Base-by-base conservation (phyloP, 2,329 filamentous ascomycete species). In the Achaetomium macrosporum region DNA sequence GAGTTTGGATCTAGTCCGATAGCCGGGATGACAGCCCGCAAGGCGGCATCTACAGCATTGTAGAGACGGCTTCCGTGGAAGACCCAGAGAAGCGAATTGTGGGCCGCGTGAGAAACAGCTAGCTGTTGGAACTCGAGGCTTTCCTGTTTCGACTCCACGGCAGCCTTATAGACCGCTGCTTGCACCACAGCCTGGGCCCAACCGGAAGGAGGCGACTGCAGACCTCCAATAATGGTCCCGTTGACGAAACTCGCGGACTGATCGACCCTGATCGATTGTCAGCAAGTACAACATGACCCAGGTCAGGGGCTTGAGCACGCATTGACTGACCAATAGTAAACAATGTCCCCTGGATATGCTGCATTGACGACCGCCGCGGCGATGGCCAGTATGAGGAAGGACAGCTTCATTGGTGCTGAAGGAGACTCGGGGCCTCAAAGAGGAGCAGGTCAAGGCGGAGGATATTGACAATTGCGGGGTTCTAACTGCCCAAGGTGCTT, bases 51-150 rank as follows among this genome's bases (percentile, higher is more conserved):
- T 6, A 53, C 53, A 5, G 52, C 44, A 33, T 50, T 50, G 50
- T 60, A 61, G 41, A 55, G 56, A 9, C 59, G 59, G 19, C 49
- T 60, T 25, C 57, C 59, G 39, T 61, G 59, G 53, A 60, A 61
- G 13, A 57, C 53, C 56, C 56, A 61, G 44, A 57, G 48, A 2
- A 57, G 47, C 42, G 55, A 40, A 33, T 61, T 58, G 50, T 61
- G 59, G 9, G 59, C 59, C 10, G 59, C 59, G 47, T 61, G 59
- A 3, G 59, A 61, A 11, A 61, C 52, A 35, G 59, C 59, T 16
- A 61, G 51, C 51, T 61, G 59, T 42, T 61, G 59, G 51, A 56
- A 60, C 37, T 55, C 59, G 16, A 61, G 57, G 19, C 42, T 52
- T 36, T 58, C 57, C 8, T 39, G 25, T 35, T 49, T 54, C n/a